These are phyloP conservation scores for Tetrapyrgos nigripes DNA, from an alignment of 1,284 basidiomycete genomes.

Conservation along the genomic window DNA sequence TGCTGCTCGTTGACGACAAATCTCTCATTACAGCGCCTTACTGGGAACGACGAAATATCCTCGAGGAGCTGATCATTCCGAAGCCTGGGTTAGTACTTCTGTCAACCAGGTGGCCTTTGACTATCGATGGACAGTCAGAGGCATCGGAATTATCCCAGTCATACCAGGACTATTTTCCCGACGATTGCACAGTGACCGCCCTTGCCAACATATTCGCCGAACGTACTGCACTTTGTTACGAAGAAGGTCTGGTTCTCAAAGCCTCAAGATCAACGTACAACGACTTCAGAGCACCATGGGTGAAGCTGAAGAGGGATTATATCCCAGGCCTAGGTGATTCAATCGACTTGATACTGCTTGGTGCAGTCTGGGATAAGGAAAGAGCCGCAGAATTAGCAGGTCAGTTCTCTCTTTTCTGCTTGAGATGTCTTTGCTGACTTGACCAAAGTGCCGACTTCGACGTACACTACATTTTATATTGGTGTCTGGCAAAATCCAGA, in stretches of 20 bases:
- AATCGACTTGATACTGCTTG: conserved; percentile 79
- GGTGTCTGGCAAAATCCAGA: conserved; percentile 60
- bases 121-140: conserved; percentile 27
- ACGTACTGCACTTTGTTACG: conserved; percentile 49
- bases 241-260: conserved; percentile 83
- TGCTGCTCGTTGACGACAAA: conserved; percentile 67
- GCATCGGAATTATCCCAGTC: conserved; percentile 17
- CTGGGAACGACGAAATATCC: conserved; percentile 56
- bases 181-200: conserved; percentile 22
- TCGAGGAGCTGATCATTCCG: conserved; percentile 61
- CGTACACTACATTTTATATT: conserved; percentile 82
- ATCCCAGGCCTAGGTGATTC: conserved; percentile 83
- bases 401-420: conserved; percentile 35
- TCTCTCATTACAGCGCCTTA: conserved; percentile 67
- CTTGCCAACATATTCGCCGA: conserved; percentile 58
- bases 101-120: conserved; percentile 55
- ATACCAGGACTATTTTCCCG: conserved; percentile 24
- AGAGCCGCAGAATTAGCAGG: conserved; percentile 79
- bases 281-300: conserved; percentile 69
- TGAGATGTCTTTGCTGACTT: neutral
- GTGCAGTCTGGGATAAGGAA: conserved; percentile 79
- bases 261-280: conserved; percentile 71
- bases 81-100: conserved; percentile 68
- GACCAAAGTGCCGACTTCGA: conserved; percentile 67
- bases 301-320: conserved; percentile 88